Percentiles rank a stretch among this genome's conserved stretches.
Evolutionary conservation across 1,284 basidiomycete genomes (phyloP).

Genomic region (Puccinia horiana): DNA sequence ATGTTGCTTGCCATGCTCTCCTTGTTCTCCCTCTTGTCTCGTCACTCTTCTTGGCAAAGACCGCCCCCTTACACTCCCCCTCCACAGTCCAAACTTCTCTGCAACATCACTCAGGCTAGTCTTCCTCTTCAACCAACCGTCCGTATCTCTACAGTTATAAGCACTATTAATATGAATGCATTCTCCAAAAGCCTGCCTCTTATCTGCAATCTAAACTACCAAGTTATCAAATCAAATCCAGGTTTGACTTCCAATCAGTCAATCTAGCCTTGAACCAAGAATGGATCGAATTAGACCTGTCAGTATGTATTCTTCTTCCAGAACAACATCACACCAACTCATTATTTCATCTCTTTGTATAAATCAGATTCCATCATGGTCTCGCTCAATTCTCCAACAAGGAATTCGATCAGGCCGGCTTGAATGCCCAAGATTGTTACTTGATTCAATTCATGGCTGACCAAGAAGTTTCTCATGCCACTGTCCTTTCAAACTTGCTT

Average conservation of each 20-base stretch:
- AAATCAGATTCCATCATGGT: constrained; percentile 64
- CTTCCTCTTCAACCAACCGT: neutral
- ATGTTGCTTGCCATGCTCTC: neutral
- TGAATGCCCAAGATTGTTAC: constrained; percentile 65
- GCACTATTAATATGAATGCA: neutral
- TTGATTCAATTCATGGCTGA: constrained; percentile 65
- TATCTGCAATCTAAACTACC: constrained; percentile 40
- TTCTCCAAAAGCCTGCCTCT: constrained; percentile 8
- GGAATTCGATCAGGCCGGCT: constrained; percentile 66
- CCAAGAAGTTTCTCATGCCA: constrained; percentile 32
- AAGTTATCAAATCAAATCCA: constrained; percentile 58
- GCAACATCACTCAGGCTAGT: constrained; percentile 40
- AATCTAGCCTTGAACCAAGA: constrained; percentile 68
- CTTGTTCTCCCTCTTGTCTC: neutral
- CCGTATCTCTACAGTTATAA: neutral
- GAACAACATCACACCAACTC: neutral
- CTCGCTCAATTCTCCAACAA: constrained; percentile 64
- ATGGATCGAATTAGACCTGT: constrained; percentile 67
- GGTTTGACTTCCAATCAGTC: constrained; percentile 69
- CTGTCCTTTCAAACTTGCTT: constrained; percentile 63
- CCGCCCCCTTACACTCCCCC: constrained; percentile 36
- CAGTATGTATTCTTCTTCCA: constrained; percentile 1
- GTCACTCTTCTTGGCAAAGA: constrained; percentile 14
- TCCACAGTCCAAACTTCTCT: constrained; percentile 29
- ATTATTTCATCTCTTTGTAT: neutral